Conservation (phyloP, 257 asterid genomes). For the Jasminum sambac region DNA sequence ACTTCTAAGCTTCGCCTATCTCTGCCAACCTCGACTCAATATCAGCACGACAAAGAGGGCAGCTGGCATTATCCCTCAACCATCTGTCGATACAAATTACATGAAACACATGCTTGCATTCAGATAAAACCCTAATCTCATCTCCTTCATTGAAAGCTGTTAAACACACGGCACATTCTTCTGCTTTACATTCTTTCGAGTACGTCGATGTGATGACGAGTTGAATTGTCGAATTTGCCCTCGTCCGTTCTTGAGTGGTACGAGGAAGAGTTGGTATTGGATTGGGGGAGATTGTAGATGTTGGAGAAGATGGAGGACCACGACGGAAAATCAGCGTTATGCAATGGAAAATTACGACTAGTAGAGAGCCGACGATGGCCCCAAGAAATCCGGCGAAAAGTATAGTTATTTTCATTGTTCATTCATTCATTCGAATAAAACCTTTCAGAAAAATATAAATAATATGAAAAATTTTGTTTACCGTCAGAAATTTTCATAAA, state of each 20-base stretch:
- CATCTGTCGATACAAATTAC: conserved; percentile 34
- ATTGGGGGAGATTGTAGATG: neutral
- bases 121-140: conserved; percentile 30
- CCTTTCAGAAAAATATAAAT: too few relatives aligned
- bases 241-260: neutral
- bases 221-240: conserved; percentile 16
- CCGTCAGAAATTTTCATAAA: too few relatives aligned
- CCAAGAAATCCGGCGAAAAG: conserved; percentile 27
- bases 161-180: conserved; percentile 37
- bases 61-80: conserved; percentile 25
- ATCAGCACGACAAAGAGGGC: conserved; percentile 40
- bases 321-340: neutral
- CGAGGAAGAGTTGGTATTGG: conserved; percentile 10
- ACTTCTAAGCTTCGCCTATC: conserved; percentile 1
- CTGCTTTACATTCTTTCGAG: conserved; percentile 19
- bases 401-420: conserved; percentile 25
- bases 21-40: conserved; percentile 5
- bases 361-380: conserved; percentile 25
- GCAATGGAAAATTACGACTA: conserved; percentile 29
- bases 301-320: neutral
- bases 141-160: conserved; percentile 32
- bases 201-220: conserved; percentile 11
- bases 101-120: conserved; percentile 34
- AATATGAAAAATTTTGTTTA: too few relatives aligned
- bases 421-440: neutral